These are phyloP conservation scores for Penicillium paneum DNA, from an alignment of 2,329 filamentous ascomycete species.

Conservation along the genomic window DNA sequence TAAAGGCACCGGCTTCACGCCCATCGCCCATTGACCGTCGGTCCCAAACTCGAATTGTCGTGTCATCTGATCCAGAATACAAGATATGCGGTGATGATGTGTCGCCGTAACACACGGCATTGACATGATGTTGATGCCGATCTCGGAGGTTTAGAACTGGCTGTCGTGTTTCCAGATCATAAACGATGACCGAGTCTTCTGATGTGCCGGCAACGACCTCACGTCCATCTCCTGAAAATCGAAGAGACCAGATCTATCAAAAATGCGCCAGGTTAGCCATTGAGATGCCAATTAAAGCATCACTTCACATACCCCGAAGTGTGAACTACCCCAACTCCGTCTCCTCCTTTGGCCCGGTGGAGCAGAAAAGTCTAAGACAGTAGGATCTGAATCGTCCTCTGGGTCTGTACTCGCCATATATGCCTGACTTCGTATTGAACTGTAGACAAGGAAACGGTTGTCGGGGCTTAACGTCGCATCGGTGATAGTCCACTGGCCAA, in stretches of 20 bases:
- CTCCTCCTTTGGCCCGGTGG: constrained; percentile 42
- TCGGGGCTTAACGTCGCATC: constrained; percentile 89
- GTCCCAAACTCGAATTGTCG: constrained; percentile 95
- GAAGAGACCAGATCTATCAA: constrained; percentile 74
- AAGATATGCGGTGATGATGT: constrained; percentile 84
- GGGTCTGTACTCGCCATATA: constrained; percentile 86
- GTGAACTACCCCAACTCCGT: constrained; percentile 31
- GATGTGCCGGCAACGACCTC: constrained; percentile 89
- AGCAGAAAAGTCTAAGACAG: constrained; percentile 69
- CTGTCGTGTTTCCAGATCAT: constrained; percentile 79
- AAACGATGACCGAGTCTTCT: constrained; percentile 75
- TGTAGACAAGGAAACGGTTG: constrained; percentile 88
- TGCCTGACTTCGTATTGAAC: constrained; percentile 78
- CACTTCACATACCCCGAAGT: constrained; percentile 43
- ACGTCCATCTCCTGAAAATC: constrained; percentile 87
- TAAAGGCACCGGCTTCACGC: constrained; percentile 61
- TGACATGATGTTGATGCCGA: constrained; percentile 80
- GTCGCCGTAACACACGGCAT: constrained; percentile 94
- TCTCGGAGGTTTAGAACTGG: constrained; percentile 72
- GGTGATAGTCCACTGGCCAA: constrained; percentile 92
- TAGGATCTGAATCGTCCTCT: constrained; percentile 73
- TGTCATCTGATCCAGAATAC: constrained; percentile 93
- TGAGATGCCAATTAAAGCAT: not conserved
- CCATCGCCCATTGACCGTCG: constrained; percentile 65
- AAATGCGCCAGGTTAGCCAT: constrained; percentile 20